phyloP scores from a whole-genome alignment of 306 rosid genomes.

The Malus asiatica region DNA sequence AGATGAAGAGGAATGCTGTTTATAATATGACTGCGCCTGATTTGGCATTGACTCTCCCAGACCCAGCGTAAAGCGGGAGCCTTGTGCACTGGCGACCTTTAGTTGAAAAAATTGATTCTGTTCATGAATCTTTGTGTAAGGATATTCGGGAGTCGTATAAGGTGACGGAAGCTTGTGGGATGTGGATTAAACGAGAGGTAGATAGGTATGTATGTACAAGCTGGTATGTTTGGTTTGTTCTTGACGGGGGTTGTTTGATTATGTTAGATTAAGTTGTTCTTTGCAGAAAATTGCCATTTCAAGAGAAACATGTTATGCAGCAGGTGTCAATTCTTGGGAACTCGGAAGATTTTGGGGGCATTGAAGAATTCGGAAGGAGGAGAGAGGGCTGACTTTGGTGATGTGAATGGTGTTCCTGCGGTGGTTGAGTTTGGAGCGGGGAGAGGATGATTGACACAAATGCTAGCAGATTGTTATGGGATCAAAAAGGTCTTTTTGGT shows the following conservation, averaged over 20 bases:
- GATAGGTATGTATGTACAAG: conserved; percentile 58
- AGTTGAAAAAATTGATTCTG: conserved; percentile 54
- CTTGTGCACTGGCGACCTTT: neutral
- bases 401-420: conserved; percentile 37
- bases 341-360: conserved; percentile 54
- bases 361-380: conserved; percentile 34
- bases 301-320: conserved; percentile 81
- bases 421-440: conserved; percentile 98
- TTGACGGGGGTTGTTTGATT: conserved; percentile 23
- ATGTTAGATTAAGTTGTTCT: conserved; percentile 27
- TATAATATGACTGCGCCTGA: conserved; percentile 42
- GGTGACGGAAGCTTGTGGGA: conserved; percentile 60
- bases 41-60: conserved; percentile 3
- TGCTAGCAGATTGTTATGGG: conserved; percentile 93
- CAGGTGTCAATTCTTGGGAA: conserved; percentile 91
- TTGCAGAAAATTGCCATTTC: conserved; percentile 86
- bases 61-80: no score
- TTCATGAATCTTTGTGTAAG: conserved; percentile 51
- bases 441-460: conserved; percentile 86
- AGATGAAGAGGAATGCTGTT: conserved; percentile 68
- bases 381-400: conserved; percentile 15
- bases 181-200: conserved; percentile 68
- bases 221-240: neutral
- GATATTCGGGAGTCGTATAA: conserved; percentile 57
- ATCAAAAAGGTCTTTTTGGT: conserved; percentile 66